phyloP scores from a whole-genome alignment of 2,329 filamentous ascomycete species.

The Fusarium sulawesiense region DNA sequence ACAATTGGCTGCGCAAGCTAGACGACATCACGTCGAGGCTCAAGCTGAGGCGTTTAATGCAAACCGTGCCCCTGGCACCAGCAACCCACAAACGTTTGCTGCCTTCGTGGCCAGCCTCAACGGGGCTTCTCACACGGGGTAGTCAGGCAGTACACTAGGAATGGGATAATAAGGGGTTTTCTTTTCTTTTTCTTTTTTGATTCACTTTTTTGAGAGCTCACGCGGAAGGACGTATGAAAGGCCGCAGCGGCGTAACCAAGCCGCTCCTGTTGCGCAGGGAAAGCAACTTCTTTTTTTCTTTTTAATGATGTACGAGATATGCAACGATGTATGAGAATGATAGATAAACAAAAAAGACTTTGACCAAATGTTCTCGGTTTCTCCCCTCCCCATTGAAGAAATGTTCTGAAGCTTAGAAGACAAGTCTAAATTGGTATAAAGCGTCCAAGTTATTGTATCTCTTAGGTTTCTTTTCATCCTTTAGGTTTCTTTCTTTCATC shows the following conservation, averaged over 20 bases:
- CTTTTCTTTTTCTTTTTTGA: neutral
- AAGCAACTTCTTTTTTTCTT: neutral
- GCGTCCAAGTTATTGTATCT: neutral
- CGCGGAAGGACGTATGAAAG: neutral
- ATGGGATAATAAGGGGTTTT: neutral
- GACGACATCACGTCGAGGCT: neutral
- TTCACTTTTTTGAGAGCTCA: neutral
- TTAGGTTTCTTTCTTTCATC: neutral
- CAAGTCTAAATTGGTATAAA: neutral
- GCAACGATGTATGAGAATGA: conserved; percentile 5
- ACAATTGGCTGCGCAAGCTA: neutral
- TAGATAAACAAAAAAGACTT: neutral
- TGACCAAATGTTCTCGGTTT: neutral
- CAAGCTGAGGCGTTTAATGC: neutral
- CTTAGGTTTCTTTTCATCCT: neutral
- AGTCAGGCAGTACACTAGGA: neutral
- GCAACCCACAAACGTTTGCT: neutral
- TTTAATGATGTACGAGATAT: conserved; percentile 7
- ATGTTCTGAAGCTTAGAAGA: neutral
- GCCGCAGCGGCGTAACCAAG: neutral
- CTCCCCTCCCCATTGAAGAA: neutral
- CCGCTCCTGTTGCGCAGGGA: neutral
- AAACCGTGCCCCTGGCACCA: neutral
- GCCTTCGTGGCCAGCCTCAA: neutral
- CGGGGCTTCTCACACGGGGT: neutral